Evolutionary conservation across 139 green algal genomes (phyloP).

Genomic region (Micractinium sp.): DNA sequence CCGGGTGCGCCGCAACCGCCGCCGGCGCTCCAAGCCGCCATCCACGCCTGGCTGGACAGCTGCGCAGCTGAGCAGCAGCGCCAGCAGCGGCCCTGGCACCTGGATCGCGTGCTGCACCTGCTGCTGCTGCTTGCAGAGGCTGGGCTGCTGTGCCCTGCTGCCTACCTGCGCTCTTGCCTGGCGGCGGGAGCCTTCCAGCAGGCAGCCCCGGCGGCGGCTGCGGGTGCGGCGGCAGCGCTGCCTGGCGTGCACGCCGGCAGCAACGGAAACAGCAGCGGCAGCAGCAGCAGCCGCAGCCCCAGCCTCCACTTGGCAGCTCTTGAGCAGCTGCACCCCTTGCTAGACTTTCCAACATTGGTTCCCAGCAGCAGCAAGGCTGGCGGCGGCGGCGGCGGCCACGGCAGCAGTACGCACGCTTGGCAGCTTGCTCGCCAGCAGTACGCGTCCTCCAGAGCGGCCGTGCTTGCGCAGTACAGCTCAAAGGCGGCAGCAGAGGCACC

Average conservation of each 20-base stretch:
- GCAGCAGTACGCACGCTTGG: neutral
- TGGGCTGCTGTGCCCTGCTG: conserved; percentile 10
- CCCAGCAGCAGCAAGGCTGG: neutral
- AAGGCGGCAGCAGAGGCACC: neutral
- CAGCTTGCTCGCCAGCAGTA: neutral
- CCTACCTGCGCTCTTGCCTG: neutral
- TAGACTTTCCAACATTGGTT: neutral
- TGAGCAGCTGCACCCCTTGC: conserved; percentile 21
- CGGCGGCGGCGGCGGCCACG: neutral
- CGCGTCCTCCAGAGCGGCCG: neutral
- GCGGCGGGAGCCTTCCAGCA: neutral
- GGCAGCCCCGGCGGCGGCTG: neutral
- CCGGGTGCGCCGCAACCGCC: no score
- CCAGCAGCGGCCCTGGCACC: neutral
- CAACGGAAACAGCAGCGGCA: neutral
- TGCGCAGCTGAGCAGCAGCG: neutral
- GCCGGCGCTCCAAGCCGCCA: neutral
- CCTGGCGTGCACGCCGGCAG: neutral
- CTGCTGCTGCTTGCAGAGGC: conserved; percentile 21
- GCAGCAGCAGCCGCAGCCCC: neutral
- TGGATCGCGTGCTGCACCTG: conserved; percentile 14
- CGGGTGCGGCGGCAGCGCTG: neutral
- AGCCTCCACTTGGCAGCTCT: neutral
- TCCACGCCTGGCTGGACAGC: neutral
- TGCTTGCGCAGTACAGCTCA: neutral